These are phyloP conservation scores for Candida fluviatilis DNA, from an alignment of 805 yeast genomes.

Conservation along the genomic window DNA sequence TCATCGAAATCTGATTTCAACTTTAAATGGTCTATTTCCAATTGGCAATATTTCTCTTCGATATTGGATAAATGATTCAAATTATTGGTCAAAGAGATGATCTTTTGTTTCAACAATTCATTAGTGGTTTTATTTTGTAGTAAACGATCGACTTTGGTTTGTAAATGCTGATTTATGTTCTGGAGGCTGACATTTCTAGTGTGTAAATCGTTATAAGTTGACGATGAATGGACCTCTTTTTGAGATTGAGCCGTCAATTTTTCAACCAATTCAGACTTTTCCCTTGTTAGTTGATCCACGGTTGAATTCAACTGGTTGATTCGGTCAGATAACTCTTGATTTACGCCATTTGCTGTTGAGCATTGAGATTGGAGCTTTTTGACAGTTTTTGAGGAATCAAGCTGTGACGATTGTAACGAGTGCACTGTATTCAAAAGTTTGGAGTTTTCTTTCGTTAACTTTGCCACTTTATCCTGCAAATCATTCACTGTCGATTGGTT, in stretches of 20 bases:
- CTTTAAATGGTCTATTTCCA: slow-evolving; percentile 48
- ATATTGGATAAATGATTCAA: slow-evolving; percentile 34
- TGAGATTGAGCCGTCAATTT: slow-evolving; percentile 15
- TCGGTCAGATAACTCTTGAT: slow-evolving; percentile 37
- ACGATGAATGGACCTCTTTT: slow-evolving; percentile 1
- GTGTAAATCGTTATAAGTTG: slow-evolving; percentile 16
- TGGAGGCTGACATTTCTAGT: slow-evolving; percentile 30
- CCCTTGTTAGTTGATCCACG: slow-evolving; percentile 12
- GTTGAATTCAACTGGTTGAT: slow-evolving; percentile 22
- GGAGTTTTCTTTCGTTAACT: slow-evolving; percentile 17
- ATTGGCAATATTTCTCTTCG: slow-evolving; percentile 42
- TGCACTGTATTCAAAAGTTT: slow-evolving; percentile 7
- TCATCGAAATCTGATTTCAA: slow-evolving; percentile 45
- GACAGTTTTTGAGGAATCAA: slow-evolving; percentile 19
- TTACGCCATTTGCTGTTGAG: slow-evolving; percentile 25
- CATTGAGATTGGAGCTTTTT: slow-evolving; percentile 35
- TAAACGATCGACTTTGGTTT: slow-evolving; percentile 48
- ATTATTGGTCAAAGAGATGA: slow-evolving; percentile 36
- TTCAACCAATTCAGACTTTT: slow-evolving; percentile 27
- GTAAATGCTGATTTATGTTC: slow-evolving; percentile 50
- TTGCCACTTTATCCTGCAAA: slow-evolving; percentile 15
- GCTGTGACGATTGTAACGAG: slow-evolving; percentile 19
- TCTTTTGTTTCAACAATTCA: slow-evolving; percentile 57
- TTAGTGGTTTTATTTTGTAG: slow-evolving; percentile 45
- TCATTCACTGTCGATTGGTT: slow-evolving; percentile 14